Conservation (phyloP, 1,284 basidiomycete species). For the Sanghuangporus baumii region DNA sequence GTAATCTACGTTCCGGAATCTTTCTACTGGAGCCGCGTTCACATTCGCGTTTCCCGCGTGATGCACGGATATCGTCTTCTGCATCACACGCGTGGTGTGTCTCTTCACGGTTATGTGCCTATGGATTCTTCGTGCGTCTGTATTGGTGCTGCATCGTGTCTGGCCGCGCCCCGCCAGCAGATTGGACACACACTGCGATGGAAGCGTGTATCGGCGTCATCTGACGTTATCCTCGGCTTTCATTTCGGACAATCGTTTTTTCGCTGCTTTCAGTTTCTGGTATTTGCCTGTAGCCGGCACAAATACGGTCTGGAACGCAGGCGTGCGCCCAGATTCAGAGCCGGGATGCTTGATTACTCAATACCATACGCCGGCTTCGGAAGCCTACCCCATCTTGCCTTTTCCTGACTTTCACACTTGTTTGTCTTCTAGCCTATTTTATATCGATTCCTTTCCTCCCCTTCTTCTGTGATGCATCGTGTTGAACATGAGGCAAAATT, state of each 20-base stretch:
- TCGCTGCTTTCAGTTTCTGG: too few species aligned
- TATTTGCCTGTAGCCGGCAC: too few species aligned
- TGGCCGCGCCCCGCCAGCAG: not conserved
- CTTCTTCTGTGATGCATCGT: conserved; percentile 4
- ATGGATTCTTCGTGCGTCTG: not conserved
- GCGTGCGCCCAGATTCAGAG: too few species aligned
- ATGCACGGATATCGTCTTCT: not conserved
- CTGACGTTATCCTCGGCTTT: not conserved
- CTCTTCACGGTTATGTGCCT: not conserved
- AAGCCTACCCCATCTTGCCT: not conserved
- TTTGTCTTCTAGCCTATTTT: not conserved
- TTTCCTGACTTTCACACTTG: not conserved
- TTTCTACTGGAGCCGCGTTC: not conserved
- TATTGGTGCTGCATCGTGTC: not conserved
- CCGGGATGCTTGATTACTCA: too few species aligned
- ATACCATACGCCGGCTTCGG: too few species aligned
- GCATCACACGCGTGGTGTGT: conserved; percentile 1
- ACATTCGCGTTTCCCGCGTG: not conserved
- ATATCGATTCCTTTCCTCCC: not conserved
- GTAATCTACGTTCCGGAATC: not conserved
- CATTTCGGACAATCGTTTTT: not conserved
- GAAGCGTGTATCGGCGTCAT: not conserved
- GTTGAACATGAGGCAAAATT: conserved; percentile 8
- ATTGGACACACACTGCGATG: not conserved
- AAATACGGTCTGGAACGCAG: too few species aligned